Conservation (phyloP, 2,329 filamentous ascomycete species). For the Phialophora chinensis region DNA sequence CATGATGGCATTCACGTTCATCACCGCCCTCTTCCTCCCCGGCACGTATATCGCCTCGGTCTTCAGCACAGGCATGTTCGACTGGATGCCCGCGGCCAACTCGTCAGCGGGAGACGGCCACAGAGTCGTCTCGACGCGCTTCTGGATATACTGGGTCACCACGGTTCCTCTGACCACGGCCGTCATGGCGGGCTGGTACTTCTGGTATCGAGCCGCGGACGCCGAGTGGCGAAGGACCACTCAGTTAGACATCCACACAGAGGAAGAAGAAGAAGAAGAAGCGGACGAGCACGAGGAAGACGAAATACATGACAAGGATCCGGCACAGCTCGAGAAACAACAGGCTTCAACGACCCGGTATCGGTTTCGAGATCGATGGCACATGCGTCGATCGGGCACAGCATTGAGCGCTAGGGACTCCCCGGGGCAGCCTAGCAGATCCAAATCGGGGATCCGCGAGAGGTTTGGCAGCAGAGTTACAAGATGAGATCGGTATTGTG, state of each 20-base stretch:
- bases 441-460: too few relatives aligned
- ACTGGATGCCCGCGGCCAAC: constrained; percentile 6
- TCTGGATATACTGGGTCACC: constrained; percentile 8
- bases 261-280: neutral
- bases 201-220: constrained; percentile 4
- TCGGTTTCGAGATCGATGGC: neutral
- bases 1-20: constrained; percentile 8
- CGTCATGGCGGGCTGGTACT: constrained; percentile 5
- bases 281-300: constrained; percentile 1
- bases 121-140: neutral
- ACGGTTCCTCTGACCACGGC: neutral
- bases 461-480: too few relatives aligned
- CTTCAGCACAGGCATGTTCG: constrained; percentile 16
- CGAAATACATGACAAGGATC: neutral
- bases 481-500: too few relatives aligned
- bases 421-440: too few relatives aligned
- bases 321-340: neutral
- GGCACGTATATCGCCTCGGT: constrained; percentile 8
- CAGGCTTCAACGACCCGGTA: neutral
- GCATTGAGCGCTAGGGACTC: too few relatives aligned
- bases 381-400: too few relatives aligned
- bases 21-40: constrained; percentile 13
- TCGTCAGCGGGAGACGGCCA: neutral
- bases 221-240: neutral
- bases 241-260: neutral